Base-by-base conservation (phyloP, 2,329 filamentous ascomycete genomes). In the Fusarium coicis region DNA sequence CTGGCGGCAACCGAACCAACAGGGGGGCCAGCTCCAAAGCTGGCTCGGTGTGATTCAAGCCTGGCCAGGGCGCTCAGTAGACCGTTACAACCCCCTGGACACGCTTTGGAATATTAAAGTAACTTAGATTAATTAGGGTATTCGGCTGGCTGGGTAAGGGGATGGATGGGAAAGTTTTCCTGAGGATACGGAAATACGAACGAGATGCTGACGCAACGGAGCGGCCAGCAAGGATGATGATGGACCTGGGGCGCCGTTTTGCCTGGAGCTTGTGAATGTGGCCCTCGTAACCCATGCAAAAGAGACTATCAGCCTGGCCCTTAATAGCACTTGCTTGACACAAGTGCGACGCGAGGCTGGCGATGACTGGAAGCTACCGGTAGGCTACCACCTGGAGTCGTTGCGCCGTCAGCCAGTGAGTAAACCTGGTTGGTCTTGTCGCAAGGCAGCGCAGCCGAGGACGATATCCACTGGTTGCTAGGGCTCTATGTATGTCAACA, bases 11-110 rank as follows among this genome's bases (percentile, higher is more conserved):
- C 71, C 60, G 65, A 76, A 77, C 59, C 70, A 68, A 73, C 72
- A 75, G 66, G 76, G 73, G 73, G 46, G 39, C 68, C 71, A 73
- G 76, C 32, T 37, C 32, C 49, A 52, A 52, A 39, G 50, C 23
- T 40, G 10, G 34, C 71, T 77, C 76, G 76, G 76, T 77, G 76
- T 78, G 76, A 77, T 77, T 78, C 74, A 77, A 74, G 50, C 50
- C 26, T 54, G 74, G 44, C 57, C 70, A 74, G 63, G 72, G 66
- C 54, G 63, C 56, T 77, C 75, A 61, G 73, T 77, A 73, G 72
- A 66, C 70, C 71, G 70, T 73, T 63, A 66, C 74, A 73, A 73
- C 66, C 61, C 61, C 75, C 75, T 70, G 70, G 63, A 61, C 44
- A 40, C 32, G 15, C 50, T 50, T 61, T 60, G 50, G 44, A 44